Percentiles rank a stretch among this genome's conserved stretches.
Conservation (phyloP, 192 early-diverging fungal genomes). For the Coemansia sp. region DNA sequence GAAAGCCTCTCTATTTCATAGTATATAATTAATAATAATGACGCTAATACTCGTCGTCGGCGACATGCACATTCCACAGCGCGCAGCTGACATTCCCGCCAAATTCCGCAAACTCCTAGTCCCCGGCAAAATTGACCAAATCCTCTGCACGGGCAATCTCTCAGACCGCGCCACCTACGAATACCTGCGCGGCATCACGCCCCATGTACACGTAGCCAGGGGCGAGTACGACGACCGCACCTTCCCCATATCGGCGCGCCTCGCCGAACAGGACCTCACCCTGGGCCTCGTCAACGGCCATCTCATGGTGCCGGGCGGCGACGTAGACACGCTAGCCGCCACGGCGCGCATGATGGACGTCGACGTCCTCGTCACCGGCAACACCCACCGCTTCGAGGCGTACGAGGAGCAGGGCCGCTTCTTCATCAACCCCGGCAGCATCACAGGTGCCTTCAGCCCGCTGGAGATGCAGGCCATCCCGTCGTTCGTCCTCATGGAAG, state of each 20-base stretch:
- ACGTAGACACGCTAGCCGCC: conserved; percentile 68
- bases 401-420: conserved; percentile 90
- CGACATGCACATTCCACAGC: conserved; percentile 94
- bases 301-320: conserved; percentile 62
- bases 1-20: conserved; percentile 24
- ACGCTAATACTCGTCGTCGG: conserved; percentile 83
- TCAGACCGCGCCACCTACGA: conserved; percentile 82
- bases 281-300: conserved; percentile 88
- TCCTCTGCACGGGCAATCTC: conserved; percentile 91
- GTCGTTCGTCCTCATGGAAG: conserved; percentile 96
- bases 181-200: conserved; percentile 80
- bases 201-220: conserved; percentile 70
- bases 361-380: conserved; percentile 85
- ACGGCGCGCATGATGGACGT: conserved; percentile 89
- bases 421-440: conserved; percentile 94
- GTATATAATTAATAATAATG: conserved; percentile 31
- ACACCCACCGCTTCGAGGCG: conserved; percentile 89
- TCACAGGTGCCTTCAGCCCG: conserved; percentile 81
- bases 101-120: conserved; percentile 94
- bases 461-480: conserved; percentile 58
- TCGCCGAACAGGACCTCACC: conserved; percentile 62
- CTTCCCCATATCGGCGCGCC: conserved; percentile 65
- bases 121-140: conserved; percentile 95
- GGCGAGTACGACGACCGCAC: conserved; percentile 80
- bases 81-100: conserved; percentile 80